phyloP scores from a whole-genome alignment of 306 rosid genomes.

The Hippophae tibetana region DNA sequence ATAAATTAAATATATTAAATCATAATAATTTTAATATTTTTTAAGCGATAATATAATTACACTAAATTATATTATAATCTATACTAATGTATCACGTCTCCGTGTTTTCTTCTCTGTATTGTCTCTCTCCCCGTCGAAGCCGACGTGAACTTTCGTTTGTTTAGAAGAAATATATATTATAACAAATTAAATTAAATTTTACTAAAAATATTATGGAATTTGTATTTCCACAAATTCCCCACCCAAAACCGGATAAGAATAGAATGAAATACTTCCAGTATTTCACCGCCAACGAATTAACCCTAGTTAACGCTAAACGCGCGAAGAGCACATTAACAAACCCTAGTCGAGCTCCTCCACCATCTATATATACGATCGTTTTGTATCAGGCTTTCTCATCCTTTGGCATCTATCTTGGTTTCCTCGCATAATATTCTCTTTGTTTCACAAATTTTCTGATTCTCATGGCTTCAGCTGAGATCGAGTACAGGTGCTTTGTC shows the following conservation, averaged over 20 bases:
- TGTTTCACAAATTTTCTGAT: no score
- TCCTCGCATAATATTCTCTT: not conserved
- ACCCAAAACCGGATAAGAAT: not conserved
- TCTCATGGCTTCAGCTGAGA: conserved; percentile 56
- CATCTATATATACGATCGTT: conserved; percentile 30
- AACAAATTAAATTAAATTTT: not conserved
- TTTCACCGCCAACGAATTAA: conserved; percentile 15
- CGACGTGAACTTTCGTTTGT: no score
- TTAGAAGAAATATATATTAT: no score
- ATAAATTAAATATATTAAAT: no score
- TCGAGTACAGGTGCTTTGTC: conserved; percentile 78
- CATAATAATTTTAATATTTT: no score
- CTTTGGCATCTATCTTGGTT: not conserved
- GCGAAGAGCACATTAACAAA: conserved; percentile 9
- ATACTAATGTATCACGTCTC: no score
- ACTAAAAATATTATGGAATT: not conserved
- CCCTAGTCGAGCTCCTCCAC: conserved; percentile 25
- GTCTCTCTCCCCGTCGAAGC: no score
- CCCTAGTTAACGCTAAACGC: conserved; percentile 27
- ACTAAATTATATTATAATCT: no score
- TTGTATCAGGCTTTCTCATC: fast-evolving
- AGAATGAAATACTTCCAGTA: not conserved
- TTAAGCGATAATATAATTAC: no score
- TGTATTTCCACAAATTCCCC: no score
- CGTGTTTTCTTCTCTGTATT: no score